phyloP scores from a whole-genome alignment of 225 moss, liverwort and hornwort genomes.

The Marchantia paleacea region DNA sequence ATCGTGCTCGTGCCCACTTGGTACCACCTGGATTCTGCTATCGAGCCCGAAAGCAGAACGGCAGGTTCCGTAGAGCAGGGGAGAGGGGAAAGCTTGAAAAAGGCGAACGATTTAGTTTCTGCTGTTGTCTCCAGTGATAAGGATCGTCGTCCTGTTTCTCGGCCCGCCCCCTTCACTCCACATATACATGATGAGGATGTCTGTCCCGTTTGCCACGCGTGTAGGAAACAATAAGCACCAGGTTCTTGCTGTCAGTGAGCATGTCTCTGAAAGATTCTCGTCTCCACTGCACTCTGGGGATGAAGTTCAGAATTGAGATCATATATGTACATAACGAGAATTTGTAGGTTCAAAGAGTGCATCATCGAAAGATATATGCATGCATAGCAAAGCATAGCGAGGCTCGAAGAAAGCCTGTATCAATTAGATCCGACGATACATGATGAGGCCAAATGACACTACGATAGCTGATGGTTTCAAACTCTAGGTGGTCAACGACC shows the following conservation, averaged over 20 bases:
- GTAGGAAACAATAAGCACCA: neutral
- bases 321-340: conserved; percentile 7
- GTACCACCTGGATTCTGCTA: conserved; percentile 45
- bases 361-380: no score
- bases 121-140: neutral
- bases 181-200: no score
- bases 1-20: conserved; percentile 37
- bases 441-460: no score
- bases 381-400: no score
- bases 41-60: neutral
- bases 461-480: no score
- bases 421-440: no score
- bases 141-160: neutral
- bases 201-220: neutral
- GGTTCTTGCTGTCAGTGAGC: neutral
- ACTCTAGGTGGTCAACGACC: no score
- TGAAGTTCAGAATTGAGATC: neutral
- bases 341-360: neutral
- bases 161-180: neutral
- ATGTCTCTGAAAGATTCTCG: neutral
- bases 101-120: neutral
- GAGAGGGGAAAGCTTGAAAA: neutral
- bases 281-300: neutral
- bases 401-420: no score
- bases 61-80: neutral